phyloP scores from a whole-genome alignment of 75 land plant genomes.

The Picea glauca region DNA sequence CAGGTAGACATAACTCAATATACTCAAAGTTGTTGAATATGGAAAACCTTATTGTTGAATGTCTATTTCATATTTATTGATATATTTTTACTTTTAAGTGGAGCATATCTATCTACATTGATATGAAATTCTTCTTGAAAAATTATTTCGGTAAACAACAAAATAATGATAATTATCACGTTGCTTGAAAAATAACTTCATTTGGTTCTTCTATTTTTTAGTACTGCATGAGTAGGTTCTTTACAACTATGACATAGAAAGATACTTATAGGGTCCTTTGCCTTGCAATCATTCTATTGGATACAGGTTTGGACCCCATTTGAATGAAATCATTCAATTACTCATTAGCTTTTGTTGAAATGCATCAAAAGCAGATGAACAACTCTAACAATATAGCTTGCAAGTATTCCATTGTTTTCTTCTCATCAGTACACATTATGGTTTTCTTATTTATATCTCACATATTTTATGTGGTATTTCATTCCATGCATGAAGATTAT shows the following conservation, averaged over 20 bases:
- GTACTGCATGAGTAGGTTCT: neutral
- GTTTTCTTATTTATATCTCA: neutral
- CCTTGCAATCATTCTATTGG: conserved; percentile 91
- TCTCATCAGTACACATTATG: neutral
- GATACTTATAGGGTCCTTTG: neutral
- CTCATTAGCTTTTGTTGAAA: conserved; percentile 76
- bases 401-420: conserved; percentile 48
- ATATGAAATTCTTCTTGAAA: neutral
- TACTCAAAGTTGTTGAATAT: too few species aligned
- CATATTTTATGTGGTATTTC: neutral
- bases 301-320: conserved; percentile 92
- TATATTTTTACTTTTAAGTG: too few species aligned
- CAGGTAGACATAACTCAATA: too few species aligned
- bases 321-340: conserved; percentile 83
- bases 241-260: neutral
- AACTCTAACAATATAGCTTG: conserved; percentile 95
- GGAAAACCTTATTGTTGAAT: too few species aligned
- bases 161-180: neutral
- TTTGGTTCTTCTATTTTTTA: neutral
- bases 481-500: neutral
- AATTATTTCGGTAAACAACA: neutral
- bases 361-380: conserved; percentile 97
- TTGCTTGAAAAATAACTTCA: neutral
- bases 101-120: neutral
- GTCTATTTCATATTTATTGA: too few species aligned